These are phyloP conservation scores for Skeletonema menzelii DNA, from an alignment of 108 stramenopile genomes.

Conservation along the genomic window DNA sequence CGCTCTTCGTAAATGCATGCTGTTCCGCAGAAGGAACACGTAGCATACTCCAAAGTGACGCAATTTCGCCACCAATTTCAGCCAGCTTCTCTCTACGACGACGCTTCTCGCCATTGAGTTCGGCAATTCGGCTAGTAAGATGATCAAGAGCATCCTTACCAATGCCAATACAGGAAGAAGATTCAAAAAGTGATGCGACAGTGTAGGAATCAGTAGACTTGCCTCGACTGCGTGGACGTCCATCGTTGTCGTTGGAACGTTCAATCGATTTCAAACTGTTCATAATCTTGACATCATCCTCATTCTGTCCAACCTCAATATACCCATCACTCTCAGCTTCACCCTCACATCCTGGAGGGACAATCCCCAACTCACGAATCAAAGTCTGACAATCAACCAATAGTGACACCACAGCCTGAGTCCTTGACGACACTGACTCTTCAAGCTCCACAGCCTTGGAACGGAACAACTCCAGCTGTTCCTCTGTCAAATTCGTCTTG, in stretches of 20 bases:
- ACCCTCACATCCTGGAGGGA: conserved; percentile 26
- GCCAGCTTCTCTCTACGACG: conserved; percentile 68
- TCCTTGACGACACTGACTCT: conserved; percentile 61
- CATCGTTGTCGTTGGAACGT: background rate
- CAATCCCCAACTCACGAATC: conserved; percentile 74
- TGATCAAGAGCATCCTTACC: conserved; percentile 72
- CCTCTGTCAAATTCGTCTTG: conserved; percentile 61
- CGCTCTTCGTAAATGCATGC: conserved; percentile 77
- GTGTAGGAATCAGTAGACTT: conserved; percentile 43
- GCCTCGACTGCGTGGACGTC: conserved; percentile 4
- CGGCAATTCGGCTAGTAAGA: conserved; percentile 68
- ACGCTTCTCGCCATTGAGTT: conserved; percentile 78
- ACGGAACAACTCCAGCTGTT: conserved; percentile 61
- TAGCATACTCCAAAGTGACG: conserved; percentile 89
- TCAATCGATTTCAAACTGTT: conserved; percentile 26
- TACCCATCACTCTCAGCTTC: conserved; percentile 2
- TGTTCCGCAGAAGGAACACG: conserved; percentile 85
- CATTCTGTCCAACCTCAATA: conserved; percentile 19
- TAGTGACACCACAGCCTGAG: conserved; percentile 63
- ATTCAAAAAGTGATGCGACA: conserved; percentile 69
- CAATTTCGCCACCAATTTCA: conserved; percentile 87
- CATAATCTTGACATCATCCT: conserved; percentile 50
- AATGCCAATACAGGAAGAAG: conserved; percentile 80
- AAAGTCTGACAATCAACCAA: conserved; percentile 81
- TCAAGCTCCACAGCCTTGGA: conserved; percentile 71